Percentiles rank a stretch among this genome's conserved stretches.
Conservation (phyloP, 257 asterid species). For the Plectranthus barbatus region DNA sequence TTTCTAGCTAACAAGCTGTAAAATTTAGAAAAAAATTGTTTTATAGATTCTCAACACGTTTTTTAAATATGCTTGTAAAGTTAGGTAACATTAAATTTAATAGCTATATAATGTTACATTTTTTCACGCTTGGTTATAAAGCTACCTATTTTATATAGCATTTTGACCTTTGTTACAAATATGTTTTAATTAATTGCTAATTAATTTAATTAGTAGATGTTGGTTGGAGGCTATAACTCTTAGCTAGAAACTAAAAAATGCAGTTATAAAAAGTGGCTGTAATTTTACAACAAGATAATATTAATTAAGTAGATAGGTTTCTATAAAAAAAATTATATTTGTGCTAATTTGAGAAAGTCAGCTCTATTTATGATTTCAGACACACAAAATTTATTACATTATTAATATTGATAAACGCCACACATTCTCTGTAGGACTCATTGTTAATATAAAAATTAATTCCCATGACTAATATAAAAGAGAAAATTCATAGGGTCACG, state of each 20-base stretch:
- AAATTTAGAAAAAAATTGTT: too few species aligned
- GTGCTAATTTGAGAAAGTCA: conserved; percentile 2
- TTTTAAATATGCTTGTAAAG: background rate
- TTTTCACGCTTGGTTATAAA: background rate
- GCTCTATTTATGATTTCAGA: background rate
- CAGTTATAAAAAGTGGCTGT: background rate
- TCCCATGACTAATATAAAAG: background rate
- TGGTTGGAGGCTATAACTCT: background rate
- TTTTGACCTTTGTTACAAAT: background rate
- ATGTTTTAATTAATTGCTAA: background rate
- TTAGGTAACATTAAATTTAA: conserved; percentile 8
- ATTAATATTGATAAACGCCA: conserved; percentile 3
- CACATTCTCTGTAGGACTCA: background rate
- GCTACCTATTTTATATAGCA: background rate
- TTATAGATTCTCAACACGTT: background rate
- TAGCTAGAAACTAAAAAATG: conserved; percentile 3
- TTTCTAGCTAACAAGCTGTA: too few species aligned
- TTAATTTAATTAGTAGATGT: background rate
- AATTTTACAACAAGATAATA: background rate
- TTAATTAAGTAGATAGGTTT: background rate
- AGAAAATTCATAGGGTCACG: background rate
- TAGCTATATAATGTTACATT: background rate
- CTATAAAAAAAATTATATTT: background rate
- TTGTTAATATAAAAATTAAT: background rate
- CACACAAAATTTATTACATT: conserved; percentile 3